A percentile compares a stretch with the other conserved stretches of the same genome.
phyloP scores from a whole-genome alignment of 2,329 filamentous ascomycete genomes.

The Botrytis aclada region DNA sequence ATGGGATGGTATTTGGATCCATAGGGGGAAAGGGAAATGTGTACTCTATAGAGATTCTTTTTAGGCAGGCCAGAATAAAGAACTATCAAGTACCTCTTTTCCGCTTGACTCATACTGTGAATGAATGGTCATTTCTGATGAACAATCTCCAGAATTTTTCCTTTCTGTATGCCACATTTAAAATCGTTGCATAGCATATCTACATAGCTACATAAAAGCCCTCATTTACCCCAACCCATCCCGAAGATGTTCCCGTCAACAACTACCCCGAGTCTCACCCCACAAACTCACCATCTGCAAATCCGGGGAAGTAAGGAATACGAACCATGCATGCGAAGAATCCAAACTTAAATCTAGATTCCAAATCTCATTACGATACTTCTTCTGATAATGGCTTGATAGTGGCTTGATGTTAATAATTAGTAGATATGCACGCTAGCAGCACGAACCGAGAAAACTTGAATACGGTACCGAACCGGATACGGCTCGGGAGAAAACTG shows the following conservation, averaged over 20 bases:
- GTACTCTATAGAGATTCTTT: slow-evolving; percentile 2
- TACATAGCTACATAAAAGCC: neutral
- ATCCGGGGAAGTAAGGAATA: slow-evolving; percentile 14
- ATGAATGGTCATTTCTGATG: neutral
- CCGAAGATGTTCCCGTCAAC: neutral
- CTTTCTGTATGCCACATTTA: neutral
- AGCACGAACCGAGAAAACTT: neutral
- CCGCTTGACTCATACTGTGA: neutral
- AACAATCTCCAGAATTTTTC: neutral
- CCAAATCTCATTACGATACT: slow-evolving; percentile 4
- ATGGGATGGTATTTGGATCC: neutral
- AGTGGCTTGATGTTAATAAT: neutral
- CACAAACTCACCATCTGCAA: neutral
- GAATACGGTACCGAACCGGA: neutral
- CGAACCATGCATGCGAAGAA: neutral
- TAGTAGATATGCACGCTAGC: slow-evolving; percentile 8
- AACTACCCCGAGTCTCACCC: neutral
- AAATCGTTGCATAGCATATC: neutral
- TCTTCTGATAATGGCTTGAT: slow-evolving; percentile 11
- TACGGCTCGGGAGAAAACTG: neutral
- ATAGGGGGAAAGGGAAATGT: neutral
- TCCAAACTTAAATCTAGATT: slow-evolving; percentile 2
- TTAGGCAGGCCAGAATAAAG: slow-evolving; percentile 6
- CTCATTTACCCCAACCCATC: neutral
- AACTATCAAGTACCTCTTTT: neutral